Evolutionary conservation across 345 rosid species (phyloP).

Genomic region (Eucalyptus victrix): DNA sequence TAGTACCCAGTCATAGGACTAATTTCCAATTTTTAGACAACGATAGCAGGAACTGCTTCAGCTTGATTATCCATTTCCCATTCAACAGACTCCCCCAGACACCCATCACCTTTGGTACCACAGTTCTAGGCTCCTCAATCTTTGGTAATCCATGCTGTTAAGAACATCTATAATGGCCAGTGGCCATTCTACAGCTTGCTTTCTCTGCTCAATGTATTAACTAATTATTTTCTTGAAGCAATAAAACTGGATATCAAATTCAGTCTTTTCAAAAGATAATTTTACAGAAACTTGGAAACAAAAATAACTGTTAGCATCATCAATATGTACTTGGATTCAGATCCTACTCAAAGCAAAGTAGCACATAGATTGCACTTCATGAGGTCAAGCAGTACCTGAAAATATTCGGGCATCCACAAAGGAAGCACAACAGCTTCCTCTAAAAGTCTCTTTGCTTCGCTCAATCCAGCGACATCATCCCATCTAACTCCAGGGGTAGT

Average conservation of each 20-base stretch:
- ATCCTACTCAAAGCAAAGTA: background rate
- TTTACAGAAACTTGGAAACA: background rate
- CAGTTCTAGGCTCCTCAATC: background rate
- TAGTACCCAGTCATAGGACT: background rate
- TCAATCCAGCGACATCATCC: constrained; percentile 99
- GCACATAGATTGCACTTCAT: background rate
- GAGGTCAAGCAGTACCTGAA: constrained; percentile 49
- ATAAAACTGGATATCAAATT: background rate
- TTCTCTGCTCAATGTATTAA: background rate
- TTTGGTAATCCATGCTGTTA: background rate
- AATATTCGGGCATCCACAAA: constrained; percentile 99
- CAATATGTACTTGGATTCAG: background rate
- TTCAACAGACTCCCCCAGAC: background rate
- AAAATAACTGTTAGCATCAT: background rate
- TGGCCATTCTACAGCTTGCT: background rate
- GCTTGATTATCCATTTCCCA: background rate
- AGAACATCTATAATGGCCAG: background rate
- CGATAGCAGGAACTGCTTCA: background rate
- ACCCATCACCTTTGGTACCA: background rate
- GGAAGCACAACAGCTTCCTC: constrained; percentile 99
- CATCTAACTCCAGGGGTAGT: constrained; percentile 94
- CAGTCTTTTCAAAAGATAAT: background rate
- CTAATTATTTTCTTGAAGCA: background rate
- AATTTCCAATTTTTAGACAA: background rate
- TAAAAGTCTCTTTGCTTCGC: constrained; percentile 95